These are phyloP conservation scores for Coemansia biformis DNA, from an alignment of 192 early-diverging fungal genomes.

Conservation along the genomic window DNA sequence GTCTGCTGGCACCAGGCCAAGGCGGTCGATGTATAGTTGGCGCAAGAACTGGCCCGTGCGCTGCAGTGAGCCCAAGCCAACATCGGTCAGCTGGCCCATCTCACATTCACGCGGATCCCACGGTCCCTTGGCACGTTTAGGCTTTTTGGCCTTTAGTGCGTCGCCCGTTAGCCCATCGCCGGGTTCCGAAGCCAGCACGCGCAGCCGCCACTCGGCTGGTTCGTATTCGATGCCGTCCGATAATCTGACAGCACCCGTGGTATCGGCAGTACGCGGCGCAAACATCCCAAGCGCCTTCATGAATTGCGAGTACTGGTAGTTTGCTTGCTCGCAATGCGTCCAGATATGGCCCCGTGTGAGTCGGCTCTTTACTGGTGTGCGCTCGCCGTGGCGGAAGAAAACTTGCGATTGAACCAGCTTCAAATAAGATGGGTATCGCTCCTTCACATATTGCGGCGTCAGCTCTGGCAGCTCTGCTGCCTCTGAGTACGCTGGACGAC, in stretches of 20 bases:
- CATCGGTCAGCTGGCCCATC: constrained; percentile 54
- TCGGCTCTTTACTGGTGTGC: constrained; percentile 15
- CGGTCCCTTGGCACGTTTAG: too few relatives aligned
- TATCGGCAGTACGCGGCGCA: too few relatives aligned
- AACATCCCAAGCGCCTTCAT: constrained; percentile 32
- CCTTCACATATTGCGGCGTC: constrained; percentile 16
- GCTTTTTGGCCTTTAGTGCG: too few relatives aligned
- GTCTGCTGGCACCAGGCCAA: constrained; percentile 27
- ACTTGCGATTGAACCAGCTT: constrained; percentile 39
- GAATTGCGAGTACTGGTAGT: constrained; percentile 31
- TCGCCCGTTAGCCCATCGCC: too few relatives aligned
- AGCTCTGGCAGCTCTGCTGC: constrained; percentile 3
- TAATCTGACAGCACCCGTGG: too few relatives aligned
- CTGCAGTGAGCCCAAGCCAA: constrained; percentile 48
- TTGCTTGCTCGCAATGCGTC: constrained; percentile 26
- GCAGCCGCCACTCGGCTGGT: constrained; percentile 30
- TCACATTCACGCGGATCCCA: too few relatives aligned
- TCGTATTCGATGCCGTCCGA: too few relatives aligned
- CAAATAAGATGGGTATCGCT: constrained; percentile 22
- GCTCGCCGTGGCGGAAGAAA: constrained; percentile 45
- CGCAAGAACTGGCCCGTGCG: constrained; percentile 43
- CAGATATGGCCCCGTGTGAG: constrained; percentile 9
- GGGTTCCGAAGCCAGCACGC: not conserved
- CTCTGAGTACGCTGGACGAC: not conserved
- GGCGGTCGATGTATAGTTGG: constrained; percentile 49